Percentiles rank a stretch among this genome's conserved stretches.
These are phyloP conservation scores for Debaryomyces sp. DNA, from an alignment of 1,139 yeast genomes.

Conservation along the genomic window DNA sequence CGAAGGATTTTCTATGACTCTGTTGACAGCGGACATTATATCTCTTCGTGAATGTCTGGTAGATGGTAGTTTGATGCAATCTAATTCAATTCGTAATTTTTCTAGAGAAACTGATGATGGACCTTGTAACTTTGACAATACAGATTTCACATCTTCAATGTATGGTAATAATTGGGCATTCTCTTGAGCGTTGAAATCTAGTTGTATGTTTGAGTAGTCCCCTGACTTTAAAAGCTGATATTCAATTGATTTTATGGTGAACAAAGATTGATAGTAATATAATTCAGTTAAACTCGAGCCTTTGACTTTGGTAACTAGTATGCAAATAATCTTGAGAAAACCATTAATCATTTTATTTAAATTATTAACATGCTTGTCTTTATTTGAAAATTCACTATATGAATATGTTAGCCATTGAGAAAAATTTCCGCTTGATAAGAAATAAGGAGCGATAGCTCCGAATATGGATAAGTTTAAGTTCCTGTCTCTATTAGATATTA, in stretches of 20 bases:
- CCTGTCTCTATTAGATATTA: slow-evolving; percentile 14
- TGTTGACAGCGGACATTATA: neutral
- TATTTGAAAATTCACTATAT: slow-evolving; percentile 8
- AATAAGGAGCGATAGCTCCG: slow-evolving; percentile 18
- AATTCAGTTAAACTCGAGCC: slow-evolving; percentile 1
- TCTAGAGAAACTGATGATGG: neutral
- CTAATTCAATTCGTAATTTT: neutral
- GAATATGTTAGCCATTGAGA: slow-evolving; percentile 26
- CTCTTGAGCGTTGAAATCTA: neutral
- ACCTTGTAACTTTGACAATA: neutral
- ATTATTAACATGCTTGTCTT: slow-evolving; percentile 20
- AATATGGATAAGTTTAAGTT: slow-evolving; percentile 14
- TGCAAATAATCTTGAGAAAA: slow-evolving; percentile 21
- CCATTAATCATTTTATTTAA: slow-evolving; percentile 28
- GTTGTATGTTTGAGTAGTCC: neutral
- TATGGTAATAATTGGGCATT: slow-evolving; percentile 5
- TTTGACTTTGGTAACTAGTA: slow-evolving; percentile 4
- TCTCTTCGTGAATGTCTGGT: neutral
- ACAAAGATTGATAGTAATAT: neutral
- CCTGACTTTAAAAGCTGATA: slow-evolving; percentile 3
- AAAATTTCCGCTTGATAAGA: slow-evolving; percentile 25
- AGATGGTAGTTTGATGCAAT: neutral
- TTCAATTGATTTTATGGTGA: slow-evolving; percentile 6
- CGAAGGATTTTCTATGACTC: neutral
- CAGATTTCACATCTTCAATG: slow-evolving; percentile 8